A percentile compares a stretch with the other conserved stretches of the same genome.
phyloP scores from a whole-genome alignment of 176 grass and related monocot genomes.

The Bromus sterilis region DNA sequence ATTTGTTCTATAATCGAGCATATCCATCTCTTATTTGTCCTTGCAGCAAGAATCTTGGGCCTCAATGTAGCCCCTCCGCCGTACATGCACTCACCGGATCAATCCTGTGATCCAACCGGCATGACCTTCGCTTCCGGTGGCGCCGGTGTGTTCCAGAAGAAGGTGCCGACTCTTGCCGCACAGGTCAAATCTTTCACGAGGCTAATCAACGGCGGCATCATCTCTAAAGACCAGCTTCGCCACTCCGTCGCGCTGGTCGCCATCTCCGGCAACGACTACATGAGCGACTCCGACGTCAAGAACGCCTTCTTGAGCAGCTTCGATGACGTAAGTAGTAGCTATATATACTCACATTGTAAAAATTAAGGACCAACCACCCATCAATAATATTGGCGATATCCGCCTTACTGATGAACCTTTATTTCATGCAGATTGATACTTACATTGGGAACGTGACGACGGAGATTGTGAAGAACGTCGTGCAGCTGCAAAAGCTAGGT shows the following conservation, averaged over 20 bases:
- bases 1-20: too few species aligned
- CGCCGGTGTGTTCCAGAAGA: constrained; percentile 12
- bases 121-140: constrained; percentile 47
- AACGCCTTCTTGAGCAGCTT: not conserved
- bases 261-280: constrained; percentile 28
- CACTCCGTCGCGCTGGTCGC: constrained; percentile 14
- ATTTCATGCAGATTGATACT: not conserved
- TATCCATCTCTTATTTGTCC: too few species aligned
- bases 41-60: constrained; percentile 19
- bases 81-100: not conserved
- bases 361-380: not conserved
- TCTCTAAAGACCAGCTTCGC: not conserved
- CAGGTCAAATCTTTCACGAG: not conserved
- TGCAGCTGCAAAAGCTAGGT: not conserved
- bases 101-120: not conserved
- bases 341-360: not conserved
- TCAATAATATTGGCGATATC: not conserved
- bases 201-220: not conserved
- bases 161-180: not conserved
- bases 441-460: not conserved
- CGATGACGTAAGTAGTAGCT: not conserved
- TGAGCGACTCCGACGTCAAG: not conserved
- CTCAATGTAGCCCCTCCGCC: not conserved
- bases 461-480: not conserved
- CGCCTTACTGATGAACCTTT: not conserved